Evolutionary conservation across 2,329 filamentous ascomycete genomes (phyloP).

Genomic region (Colletotrichum musicola): DNA sequence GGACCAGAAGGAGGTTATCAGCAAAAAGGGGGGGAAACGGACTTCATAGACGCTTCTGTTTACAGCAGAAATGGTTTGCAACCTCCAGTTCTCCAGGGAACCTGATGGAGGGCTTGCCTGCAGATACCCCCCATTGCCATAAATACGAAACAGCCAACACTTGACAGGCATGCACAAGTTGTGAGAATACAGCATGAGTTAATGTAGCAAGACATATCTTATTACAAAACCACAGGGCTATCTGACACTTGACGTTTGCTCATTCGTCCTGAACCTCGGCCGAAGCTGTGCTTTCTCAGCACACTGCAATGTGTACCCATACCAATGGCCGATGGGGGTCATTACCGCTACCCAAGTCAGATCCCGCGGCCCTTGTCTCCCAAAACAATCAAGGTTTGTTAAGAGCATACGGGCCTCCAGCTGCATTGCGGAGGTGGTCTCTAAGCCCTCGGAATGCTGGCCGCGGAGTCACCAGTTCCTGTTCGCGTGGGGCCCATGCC

Average conservation of each 20-base stretch:
- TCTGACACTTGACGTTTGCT: constrained; percentile 17
- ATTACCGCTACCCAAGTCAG: neutral
- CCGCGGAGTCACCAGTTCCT: constrained; percentile 49
- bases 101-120: constrained; percentile 8
- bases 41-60: constrained; percentile 7
- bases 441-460: constrained; percentile 41
- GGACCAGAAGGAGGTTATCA: neutral
- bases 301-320: neutral
- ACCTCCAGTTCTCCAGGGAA: neutral
- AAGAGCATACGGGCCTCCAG: constrained; percentile 15
- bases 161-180: neutral
- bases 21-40: neutral
- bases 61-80: constrained; percentile 14
- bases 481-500: constrained; percentile 48
- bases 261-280: constrained; percentile 11
- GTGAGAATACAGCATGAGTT: neutral
- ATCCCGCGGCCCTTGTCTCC: too few species aligned
- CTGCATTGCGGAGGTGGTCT: constrained; percentile 34
- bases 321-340: neutral
- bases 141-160: constrained; percentile 7
- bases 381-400: neutral
- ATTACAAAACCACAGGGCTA: constrained; percentile 28
- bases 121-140: constrained; percentile 28
- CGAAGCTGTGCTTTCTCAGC: neutral
- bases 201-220: neutral